Evolutionary conservation across 2,329 filamentous ascomycete species (phyloP), one percentile per base, ranked within the genome.

Genomic region (Coleophoma crateriformis): DNA sequence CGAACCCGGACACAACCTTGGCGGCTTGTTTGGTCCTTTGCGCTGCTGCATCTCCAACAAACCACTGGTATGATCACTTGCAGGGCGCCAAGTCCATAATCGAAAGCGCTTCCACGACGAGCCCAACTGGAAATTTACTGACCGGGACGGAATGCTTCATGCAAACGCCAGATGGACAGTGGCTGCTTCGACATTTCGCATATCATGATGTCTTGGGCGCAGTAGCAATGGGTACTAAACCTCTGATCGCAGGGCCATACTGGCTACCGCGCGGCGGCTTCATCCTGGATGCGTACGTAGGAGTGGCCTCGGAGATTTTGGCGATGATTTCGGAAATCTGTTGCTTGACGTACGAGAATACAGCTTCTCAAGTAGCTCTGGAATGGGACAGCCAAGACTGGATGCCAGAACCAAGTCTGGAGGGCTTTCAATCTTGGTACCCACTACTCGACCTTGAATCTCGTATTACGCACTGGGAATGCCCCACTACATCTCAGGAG

Each of bases 141-240:
- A 37, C 12, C 20, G 48, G 48, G n/a, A 43, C 42, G 7, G 45
- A 48, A 33, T 27, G 45, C 17, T 40, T 47, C 14, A 50, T 47
- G 38, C 27, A 41, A 22, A 48, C 27, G 14, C 33, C 20, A 32
- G 52, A 58, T 37, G 55, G 55, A 15, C 40, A 50, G 39, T 58
- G 55, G 55, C 22, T 58, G 11, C 37, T 58, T 35, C 51, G 55
- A 12, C 54, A 56, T 40, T 58, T 58, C 45, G 55, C 55, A 19
- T 58, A 58, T 45, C 55, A 58, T 44, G 55, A 58, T 44, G 47
- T 58, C n/a, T 49, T 58, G 13, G 45, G 42, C 19, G 54, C 46
- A n/a, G 50, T 56, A 17, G 47, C 54, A 14, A 33, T 53, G 33
- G 51, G 48, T 39, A 33, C 44, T 33, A 39, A 44, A 15, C 55